phyloP scores from a whole-genome alignment of 495 filamentous ascomycete species.

The Penicillium goetzii region DNA sequence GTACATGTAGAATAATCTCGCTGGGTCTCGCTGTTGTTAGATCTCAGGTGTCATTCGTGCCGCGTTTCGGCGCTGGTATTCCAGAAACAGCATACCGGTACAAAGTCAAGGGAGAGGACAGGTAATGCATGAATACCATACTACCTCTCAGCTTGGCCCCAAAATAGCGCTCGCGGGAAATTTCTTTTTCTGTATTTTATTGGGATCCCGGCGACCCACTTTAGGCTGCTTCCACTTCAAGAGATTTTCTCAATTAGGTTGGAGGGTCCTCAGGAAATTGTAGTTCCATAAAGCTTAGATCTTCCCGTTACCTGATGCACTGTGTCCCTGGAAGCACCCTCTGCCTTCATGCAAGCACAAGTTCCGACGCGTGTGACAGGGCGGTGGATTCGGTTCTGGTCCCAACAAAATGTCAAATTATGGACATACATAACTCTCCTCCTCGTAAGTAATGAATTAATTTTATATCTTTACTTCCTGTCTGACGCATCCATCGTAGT shows the following conservation, averaged over 20 bases:
- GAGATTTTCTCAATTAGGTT: background rate
- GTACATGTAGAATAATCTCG: no score
- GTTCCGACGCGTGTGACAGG: background rate
- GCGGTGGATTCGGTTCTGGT: background rate
- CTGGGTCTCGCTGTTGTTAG: background rate
- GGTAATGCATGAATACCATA: background rate
- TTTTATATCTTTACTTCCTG: no score
- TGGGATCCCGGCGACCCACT: background rate
- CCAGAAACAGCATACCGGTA: background rate
- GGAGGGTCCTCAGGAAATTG: background rate
- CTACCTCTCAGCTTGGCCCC: background rate
- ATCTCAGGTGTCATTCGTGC: background rate
- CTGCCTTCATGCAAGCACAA: background rate
- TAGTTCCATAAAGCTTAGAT: background rate
- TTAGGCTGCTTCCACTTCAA: background rate
- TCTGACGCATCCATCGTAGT: background rate
- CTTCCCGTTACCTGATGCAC: background rate
- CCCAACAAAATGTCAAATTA: background rate
- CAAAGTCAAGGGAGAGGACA: no score
- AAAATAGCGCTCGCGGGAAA: background rate
- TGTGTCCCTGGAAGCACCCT: background rate
- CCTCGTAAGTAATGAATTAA: background rate
- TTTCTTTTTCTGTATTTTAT: background rate
- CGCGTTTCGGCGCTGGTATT: background rate
- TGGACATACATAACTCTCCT: conserved; percentile 1